These are phyloP conservation scores for Kuraishia molischiana DNA, from an alignment of 805 yeast genomes.

Conservation along the genomic window DNA sequence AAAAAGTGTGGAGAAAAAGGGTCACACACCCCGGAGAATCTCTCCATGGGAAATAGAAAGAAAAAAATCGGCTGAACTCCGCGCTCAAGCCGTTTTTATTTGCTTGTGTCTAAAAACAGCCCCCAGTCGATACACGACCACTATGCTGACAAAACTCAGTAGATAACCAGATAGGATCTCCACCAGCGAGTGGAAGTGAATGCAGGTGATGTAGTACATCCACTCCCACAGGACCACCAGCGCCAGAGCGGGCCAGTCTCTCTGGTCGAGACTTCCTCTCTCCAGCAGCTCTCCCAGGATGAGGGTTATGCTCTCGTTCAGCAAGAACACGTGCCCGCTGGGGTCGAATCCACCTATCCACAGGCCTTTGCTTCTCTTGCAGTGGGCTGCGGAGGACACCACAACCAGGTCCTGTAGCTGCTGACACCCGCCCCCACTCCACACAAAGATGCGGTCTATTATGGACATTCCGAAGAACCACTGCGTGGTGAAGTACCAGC, in stretches of 20 bases:
- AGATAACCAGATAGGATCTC: constrained; percentile 69
- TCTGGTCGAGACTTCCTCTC: background rate
- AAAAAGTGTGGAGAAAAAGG: too few species aligned
- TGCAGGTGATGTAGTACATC: constrained; percentile 78
- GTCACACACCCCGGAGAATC: too few species aligned
- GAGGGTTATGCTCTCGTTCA: constrained; percentile 56
- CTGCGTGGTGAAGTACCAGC: constrained; percentile 87
- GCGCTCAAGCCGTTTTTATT: too few species aligned
- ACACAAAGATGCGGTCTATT: constrained; percentile 76
- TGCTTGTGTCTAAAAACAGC: too few species aligned
- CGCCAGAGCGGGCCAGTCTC: constrained; percentile 12
- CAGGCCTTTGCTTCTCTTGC: constrained; percentile 52
- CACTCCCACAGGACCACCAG: constrained; percentile 61
- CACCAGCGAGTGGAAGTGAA: constrained; percentile 71
- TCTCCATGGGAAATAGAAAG: too few species aligned
- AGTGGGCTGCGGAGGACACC: constrained; percentile 8
- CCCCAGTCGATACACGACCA: constrained; percentile 29
- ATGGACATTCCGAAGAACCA: constrained; percentile 79
- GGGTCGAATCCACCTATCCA: constrained; percentile 95
- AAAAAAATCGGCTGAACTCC: too few species aligned
- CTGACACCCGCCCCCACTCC: constrained; percentile 75
- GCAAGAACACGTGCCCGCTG: constrained; percentile 82
- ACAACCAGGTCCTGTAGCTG: constrained; percentile 16
- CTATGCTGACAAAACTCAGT: constrained; percentile 47
- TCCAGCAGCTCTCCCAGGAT: constrained; percentile 44